Evolutionary conservation across 2,329 filamentous ascomycete genomes (phyloP).

Genomic region (Lasiodiplodia theobromae): DNA sequence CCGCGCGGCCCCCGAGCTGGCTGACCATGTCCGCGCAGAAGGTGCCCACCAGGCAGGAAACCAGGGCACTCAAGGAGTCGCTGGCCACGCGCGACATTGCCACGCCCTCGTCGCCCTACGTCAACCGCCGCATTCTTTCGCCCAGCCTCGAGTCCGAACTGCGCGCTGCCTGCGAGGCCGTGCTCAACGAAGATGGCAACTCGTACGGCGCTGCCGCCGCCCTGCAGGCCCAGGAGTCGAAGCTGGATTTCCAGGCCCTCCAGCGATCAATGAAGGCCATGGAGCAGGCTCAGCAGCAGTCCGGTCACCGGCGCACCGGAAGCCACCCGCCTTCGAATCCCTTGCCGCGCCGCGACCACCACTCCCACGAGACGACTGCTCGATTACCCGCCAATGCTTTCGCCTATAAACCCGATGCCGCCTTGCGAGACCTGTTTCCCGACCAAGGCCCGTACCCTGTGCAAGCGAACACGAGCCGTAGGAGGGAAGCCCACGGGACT

Average conservation of each 20-base stretch:
- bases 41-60: conserved; percentile 42
- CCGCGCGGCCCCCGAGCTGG: neutral
- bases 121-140: conserved; percentile 53
- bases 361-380: conserved; percentile 37
- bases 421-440: conserved; percentile 39
- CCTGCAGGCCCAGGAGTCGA: conserved; percentile 39
- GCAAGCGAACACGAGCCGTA: conserved; percentile 44
- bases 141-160: conserved; percentile 53
- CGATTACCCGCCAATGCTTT: conserved; percentile 36
- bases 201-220: conserved; percentile 45
- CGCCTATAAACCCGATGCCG: conserved; percentile 36
- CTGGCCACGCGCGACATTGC: conserved; percentile 41
- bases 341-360: conserved; percentile 36
- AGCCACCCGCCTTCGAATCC: conserved; percentile 42
- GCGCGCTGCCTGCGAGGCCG: conserved; percentile 52
- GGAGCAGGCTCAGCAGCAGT: conserved; percentile 33
- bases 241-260: conserved; percentile 44
- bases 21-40: conserved; percentile 39
- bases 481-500: conserved; percentile 40
- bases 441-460: conserved; percentile 32
- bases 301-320: conserved; percentile 35
- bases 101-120: conserved; percentile 50
- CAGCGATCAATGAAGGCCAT: conserved; percentile 33
- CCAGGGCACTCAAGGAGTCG: conserved; percentile 38
- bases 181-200: conserved; percentile 52